Percentiles rank a stretch among this genome's conserved stretches.
Evolutionary conservation across 805 yeast species (phyloP).

Genomic region (Lachancea lanzarotensis): DNA sequence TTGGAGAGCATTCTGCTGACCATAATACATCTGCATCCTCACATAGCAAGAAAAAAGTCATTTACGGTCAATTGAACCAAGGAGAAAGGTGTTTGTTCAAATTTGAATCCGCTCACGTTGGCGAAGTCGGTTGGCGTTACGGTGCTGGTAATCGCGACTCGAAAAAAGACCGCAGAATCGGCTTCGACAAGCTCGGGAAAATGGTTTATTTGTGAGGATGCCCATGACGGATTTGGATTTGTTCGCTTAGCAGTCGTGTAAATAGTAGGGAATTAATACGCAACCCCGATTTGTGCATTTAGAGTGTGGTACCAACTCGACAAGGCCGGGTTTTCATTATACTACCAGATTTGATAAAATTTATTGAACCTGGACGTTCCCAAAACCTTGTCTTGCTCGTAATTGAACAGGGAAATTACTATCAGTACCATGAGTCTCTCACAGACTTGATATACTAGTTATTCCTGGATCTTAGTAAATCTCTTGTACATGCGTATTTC

Average conservation of each 20-base stretch:
- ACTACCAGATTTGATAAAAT: too few relatives aligned
- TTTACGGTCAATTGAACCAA: conserved; percentile 51
- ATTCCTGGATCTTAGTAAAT: too few relatives aligned
- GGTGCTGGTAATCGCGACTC: conserved; percentile 87
- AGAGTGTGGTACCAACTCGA: too few relatives aligned
- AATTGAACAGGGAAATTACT: too few relatives aligned
- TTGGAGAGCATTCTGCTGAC: conserved; percentile 44
- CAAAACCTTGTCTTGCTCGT: too few relatives aligned
- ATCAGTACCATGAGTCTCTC: too few relatives aligned
- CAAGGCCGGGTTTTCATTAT: too few relatives aligned
- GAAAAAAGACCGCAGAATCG: conserved; percentile 73
- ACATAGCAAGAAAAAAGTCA: conserved; percentile 33
- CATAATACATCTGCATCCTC: conserved; percentile 21
- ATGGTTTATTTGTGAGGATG: conserved; percentile 31
- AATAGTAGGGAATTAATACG: not conserved
- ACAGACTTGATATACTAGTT: too few relatives aligned
- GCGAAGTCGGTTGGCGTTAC: conserved; percentile 83
- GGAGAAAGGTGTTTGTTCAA: conserved; percentile 70
- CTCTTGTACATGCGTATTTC: too few relatives aligned
- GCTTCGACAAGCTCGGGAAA: conserved; percentile 62
- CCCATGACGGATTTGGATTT: too few relatives aligned
- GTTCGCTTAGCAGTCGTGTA: not conserved
- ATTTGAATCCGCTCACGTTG: conserved; percentile 73
- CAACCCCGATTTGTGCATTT: not conserved
- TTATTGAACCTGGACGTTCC: too few relatives aligned